Base-by-base conservation (phyloP, 1,284 basidiomycete species). In the Xanthoconium separans region DNA sequence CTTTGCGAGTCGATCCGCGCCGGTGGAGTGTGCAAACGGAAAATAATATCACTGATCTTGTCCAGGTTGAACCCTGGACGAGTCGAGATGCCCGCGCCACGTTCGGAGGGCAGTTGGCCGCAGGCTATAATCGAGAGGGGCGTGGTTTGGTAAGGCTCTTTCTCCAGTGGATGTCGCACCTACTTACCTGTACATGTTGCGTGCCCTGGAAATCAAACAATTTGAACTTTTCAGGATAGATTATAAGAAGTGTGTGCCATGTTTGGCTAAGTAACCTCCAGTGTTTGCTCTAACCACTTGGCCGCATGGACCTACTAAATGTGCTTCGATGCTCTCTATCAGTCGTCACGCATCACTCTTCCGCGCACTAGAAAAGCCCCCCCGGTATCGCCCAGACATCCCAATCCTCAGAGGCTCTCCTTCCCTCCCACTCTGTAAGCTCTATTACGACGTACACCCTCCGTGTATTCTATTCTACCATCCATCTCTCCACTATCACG, bases 141-240 rank as follows among this genome's bases (percentile, higher is more conserved):
- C 47, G 33, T 44, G 41, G 59, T 69, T 65, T 70, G 63, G 66
- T 69, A 64, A 70, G 37, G 46, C 42, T 31, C 30, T 52, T 57
- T 10, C 54, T 54, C 37, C 57, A 44, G 39, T 18, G 33, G 33
- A 34, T 46, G 18, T 66, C 51, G 53, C 65, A 46, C 44, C 39
- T 47, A 47, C 53, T 53, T 47, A 61, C 47, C 49, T 55, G 58
- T 63, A 51, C 57, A 59, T 56, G 56, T 55, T 64, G 54, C 40
- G 54, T 52, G 44, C 63, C 66, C 65, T 56, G 59, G 58, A 49
- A 64, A 65, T 63, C 54, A n/a, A 4, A 44, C 47, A 63, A 71
- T 68, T 66, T 72, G 40, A 53, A 71, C 70, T 52, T 65, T 66
- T 70, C 48, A 39, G 70, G 66, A 45, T 70, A 71, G 57, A 68